phyloP scores from a whole-genome alignment of 2,329 filamentous ascomycete genomes.

The Exophiala dermatitidis region DNA sequence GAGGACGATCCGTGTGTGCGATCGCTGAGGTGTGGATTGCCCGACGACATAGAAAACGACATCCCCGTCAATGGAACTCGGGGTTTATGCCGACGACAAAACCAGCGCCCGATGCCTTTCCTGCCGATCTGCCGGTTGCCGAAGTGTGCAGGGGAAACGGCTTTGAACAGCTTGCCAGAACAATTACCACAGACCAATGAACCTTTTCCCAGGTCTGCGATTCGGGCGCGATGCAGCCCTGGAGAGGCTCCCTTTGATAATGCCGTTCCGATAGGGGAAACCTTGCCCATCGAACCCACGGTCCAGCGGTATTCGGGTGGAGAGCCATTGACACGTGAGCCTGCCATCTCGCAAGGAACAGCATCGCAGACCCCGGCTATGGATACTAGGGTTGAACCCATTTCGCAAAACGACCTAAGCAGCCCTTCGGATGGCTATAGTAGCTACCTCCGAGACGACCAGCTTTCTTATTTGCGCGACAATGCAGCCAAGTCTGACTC shows the following conservation, averaged over 20 bases:
- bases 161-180: background rate
- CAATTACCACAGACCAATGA: background rate
- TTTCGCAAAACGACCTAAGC: background rate
- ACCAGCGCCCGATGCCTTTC: conserved; percentile 21
- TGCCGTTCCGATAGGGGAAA: too few species aligned
- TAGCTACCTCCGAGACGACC: background rate
- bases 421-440: background rate
- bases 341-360: too few species aligned
- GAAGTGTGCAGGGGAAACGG: conserved; percentile 10
- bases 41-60: conserved; percentile 9
- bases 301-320: too few species aligned
- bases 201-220: background rate
- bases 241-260: too few species aligned
- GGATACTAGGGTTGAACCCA: background rate
- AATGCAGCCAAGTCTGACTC: background rate
- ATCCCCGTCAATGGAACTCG: background rate
- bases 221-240: too few species aligned
- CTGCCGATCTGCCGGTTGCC: conserved; percentile 13
- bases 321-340: too few species aligned
- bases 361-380: too few species aligned
- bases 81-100: conserved; percentile 7
- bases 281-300: too few species aligned
- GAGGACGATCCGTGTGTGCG: conserved; percentile 3
- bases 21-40: conserved; percentile 7
- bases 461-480: background rate